phyloP scores from a whole-genome alignment of 208 protist genomes.

The Kentomonas sorsogonicus region DNA sequence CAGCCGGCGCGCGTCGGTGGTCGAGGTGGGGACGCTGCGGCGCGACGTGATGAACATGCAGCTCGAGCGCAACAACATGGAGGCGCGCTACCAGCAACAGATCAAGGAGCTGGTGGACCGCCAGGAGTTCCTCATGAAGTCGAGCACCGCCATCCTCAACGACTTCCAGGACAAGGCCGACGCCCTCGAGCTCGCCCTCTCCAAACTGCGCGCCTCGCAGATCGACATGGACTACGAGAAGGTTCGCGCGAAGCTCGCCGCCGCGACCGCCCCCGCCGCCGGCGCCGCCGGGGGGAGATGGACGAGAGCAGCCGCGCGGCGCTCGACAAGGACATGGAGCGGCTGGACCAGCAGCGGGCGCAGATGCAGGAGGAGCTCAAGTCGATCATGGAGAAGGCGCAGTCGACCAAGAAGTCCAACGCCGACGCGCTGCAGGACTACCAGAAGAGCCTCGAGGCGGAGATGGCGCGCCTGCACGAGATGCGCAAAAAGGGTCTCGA shows the following conservation, averaged over 20 bases:
- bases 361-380: conserved; percentile 14
- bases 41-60: conserved; percentile 24
- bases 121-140: conserved; percentile 19
- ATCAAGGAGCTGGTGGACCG: conserved; percentile 21
- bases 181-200: conserved; percentile 15
- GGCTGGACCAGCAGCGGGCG: conserved; percentile 17
- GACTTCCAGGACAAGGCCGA: conserved; percentile 34
- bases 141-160: conserved; percentile 16
- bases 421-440: conserved; percentile 14
- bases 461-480: conserved; percentile 17
- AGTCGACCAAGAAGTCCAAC: conserved; percentile 9
- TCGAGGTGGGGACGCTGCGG: conserved; percentile 26
- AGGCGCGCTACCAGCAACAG: conserved; percentile 23
- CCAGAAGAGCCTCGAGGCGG: conserved; percentile 6
- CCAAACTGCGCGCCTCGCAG: conserved; percentile 8
- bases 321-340: conserved; percentile 12
- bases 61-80: conserved; percentile 17
- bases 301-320: conserved; percentile 1
- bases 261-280: neutral
- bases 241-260: neutral
- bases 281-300: conserved; percentile 3
- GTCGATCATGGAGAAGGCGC: conserved; percentile 5
- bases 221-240: conserved; percentile 4
- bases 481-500: conserved; percentile 3
- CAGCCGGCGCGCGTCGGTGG: conserved; percentile 23